Evolutionary conservation across 2,329 filamentous ascomycete genomes (phyloP).

Genomic region (Exophiala sp.): DNA sequence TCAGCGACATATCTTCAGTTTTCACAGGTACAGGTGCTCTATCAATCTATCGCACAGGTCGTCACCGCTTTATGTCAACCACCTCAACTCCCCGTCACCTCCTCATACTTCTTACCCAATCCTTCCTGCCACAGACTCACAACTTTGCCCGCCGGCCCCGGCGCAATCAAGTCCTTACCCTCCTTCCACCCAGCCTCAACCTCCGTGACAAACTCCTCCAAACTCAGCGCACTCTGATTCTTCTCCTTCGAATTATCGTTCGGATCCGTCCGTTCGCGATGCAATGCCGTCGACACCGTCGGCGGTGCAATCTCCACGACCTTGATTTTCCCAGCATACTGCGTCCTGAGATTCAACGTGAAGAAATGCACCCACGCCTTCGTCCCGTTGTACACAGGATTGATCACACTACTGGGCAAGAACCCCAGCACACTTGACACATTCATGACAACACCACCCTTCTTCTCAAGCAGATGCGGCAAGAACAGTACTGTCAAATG

Average conservation of each 20-base stretch:
- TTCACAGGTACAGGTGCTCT: too few relatives aligned
- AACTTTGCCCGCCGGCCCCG: slow-evolving; percentile 42
- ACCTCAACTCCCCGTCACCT: slow-evolving; percentile 7
- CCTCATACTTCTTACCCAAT: slow-evolving; percentile 37
- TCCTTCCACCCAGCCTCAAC: slow-evolving; percentile 44
- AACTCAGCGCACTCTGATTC: slow-evolving; percentile 44
- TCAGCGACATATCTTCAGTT: too few relatives aligned
- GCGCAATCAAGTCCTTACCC: slow-evolving; percentile 49
- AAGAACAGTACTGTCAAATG: slow-evolving; percentile 51
- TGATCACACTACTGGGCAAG: slow-evolving; percentile 52
- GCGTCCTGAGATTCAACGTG: slow-evolving; percentile 53
- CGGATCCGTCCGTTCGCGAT: slow-evolving; percentile 54
- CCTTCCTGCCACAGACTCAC: slow-evolving; percentile 45
- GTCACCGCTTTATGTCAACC: too few relatives aligned
- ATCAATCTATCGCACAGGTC: too few relatives aligned
- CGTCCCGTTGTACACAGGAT: slow-evolving; percentile 58
- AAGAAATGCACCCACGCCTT: slow-evolving; percentile 59
- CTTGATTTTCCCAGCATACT: slow-evolving; percentile 45
- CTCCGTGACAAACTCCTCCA: slow-evolving; percentile 55
- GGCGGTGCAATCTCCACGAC: slow-evolving; percentile 58
- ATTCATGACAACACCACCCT: slow-evolving; percentile 50
- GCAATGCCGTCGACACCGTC: slow-evolving; percentile 53
- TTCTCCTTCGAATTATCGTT: slow-evolving; percentile 59
- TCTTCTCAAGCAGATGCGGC: slow-evolving; percentile 43
- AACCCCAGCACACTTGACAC: slow-evolving; percentile 54